Percentiles rank a stretch among this genome's conserved stretches.
Conservation (phyloP, 2,329 filamentous ascomycete species). For the Cryphonectria radicalis region DNA sequence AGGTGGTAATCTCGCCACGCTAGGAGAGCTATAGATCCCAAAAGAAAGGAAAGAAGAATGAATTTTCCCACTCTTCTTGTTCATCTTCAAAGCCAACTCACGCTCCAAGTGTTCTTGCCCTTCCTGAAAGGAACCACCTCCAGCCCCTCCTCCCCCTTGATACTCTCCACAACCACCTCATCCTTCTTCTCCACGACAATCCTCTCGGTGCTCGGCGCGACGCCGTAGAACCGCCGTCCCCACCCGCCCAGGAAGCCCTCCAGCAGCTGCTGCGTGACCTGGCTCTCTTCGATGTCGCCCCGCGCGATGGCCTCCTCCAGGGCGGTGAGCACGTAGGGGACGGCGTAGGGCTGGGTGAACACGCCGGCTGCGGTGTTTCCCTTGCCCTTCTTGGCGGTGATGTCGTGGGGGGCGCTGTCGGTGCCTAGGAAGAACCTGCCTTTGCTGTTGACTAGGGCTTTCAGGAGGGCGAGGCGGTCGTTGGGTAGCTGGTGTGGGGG, state of each 20-base stretch:
- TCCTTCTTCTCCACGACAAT: conserved; percentile 61
- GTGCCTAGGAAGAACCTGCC: conserved; percentile 74
- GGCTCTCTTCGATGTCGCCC: conserved; percentile 53
- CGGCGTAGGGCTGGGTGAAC: conserved; percentile 76
- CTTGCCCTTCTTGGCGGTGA: conserved; percentile 60
- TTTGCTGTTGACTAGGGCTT: conserved; percentile 62
- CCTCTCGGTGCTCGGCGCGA: conserved; percentile 55
- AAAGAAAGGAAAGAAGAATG: not conserved
- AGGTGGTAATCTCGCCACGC: not conserved
- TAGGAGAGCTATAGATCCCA: conserved; percentile 19
- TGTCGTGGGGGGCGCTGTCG: conserved; percentile 71
- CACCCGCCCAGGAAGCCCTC: conserved; percentile 58
- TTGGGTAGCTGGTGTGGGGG: conserved; percentile 46
- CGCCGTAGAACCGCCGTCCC: conserved; percentile 59
- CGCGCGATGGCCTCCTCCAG: conserved; percentile 65
- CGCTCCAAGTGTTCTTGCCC: conserved; percentile 63
- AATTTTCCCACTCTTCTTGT: not conserved
- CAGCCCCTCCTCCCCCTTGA: conserved; percentile 58
- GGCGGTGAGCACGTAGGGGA: conserved; percentile 58
- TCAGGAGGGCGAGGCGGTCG: conserved; percentile 73
- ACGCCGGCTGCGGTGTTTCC: conserved; percentile 71
- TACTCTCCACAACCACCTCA: conserved; percentile 57
- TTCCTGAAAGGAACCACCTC: conserved; percentile 70
- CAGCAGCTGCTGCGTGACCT: conserved; percentile 60
- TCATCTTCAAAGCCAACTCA: conserved; percentile 34